A percentile compares a stretch with the other conserved stretches of the same genome.
Conservation (phyloP, 108 stramenopile species). For the Fistulifera solaris region DNA sequence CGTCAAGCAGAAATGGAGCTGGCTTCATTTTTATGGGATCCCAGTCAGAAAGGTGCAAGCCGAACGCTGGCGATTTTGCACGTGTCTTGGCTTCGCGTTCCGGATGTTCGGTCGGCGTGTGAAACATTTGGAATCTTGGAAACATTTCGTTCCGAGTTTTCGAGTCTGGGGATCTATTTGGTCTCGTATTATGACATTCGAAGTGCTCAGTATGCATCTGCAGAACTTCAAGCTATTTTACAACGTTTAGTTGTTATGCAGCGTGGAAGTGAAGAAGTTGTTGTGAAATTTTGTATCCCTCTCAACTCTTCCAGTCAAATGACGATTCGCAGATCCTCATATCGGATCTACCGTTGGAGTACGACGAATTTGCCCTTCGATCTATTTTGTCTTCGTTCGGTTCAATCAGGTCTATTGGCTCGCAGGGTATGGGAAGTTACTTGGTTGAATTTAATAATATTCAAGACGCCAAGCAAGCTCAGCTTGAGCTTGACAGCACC, state of each 20-base stretch:
- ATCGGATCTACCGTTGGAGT: conserved; percentile 46
- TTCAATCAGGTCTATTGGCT: conserved; percentile 52
- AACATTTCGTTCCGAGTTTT: conserved; percentile 69
- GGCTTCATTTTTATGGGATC: conserved; percentile 41
- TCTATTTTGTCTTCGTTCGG: conserved; percentile 63
- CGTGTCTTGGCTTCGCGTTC: conserved; percentile 29
- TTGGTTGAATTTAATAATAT: conserved; percentile 79
- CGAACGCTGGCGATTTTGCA: conserved; percentile 61
- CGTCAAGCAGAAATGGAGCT: conserved; percentile 27
- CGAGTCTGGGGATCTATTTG: conserved; percentile 59
- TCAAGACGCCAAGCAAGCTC: conserved; percentile 82
- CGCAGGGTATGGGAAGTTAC: conserved; percentile 44
- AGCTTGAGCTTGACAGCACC: conserved; percentile 67
- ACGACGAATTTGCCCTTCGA: conserved; percentile 49
- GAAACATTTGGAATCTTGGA: conserved; percentile 71
- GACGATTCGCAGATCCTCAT: conserved; percentile 77
- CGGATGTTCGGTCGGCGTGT: conserved; percentile 61
- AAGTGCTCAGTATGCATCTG: conserved; percentile 65
- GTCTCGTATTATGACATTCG: conserved; percentile 78
- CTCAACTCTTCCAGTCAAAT: conserved; percentile 66
- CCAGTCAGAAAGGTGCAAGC: conserved; percentile 28
- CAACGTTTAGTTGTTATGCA: conserved; percentile 12
- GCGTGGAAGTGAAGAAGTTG: conserved; percentile 19
- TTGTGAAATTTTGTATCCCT: conserved; percentile 73
- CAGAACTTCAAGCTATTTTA: conserved; percentile 39